Conservation (phyloP, 2,329 filamentous ascomycete genomes). For the Aspergillus transmontanensis region DNA sequence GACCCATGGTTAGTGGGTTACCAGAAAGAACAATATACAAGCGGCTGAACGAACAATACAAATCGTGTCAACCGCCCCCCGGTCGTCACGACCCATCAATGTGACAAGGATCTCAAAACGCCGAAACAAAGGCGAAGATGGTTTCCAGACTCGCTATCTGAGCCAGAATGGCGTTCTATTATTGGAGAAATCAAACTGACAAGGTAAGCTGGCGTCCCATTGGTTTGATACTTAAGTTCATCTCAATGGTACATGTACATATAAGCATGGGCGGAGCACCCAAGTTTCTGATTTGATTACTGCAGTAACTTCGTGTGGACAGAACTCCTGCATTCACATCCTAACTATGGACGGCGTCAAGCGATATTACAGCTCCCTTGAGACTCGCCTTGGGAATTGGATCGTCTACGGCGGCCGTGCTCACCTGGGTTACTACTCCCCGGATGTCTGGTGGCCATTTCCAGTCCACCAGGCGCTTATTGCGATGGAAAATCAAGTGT, state of each 20-base stretch:
- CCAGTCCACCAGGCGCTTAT: constrained; percentile 46
- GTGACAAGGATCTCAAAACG: background rate
- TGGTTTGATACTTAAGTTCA: background rate
- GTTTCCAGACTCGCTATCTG: background rate
- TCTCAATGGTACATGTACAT: background rate
- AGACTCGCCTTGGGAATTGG: constrained; percentile 27
- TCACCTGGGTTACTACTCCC: constrained; percentile 53
- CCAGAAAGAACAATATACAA: background rate
- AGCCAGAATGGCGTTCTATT: no score
- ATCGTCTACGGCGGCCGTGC: constrained; percentile 48
- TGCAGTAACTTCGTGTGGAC: background rate
- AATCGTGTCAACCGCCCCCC: background rate
- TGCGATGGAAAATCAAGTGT: constrained; percentile 55
- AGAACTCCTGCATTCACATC: no score
- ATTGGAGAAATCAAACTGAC: no score
- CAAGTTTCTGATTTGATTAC: background rate
- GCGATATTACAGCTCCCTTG: constrained; percentile 11
- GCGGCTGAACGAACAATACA: background rate
- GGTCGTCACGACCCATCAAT: background rate
- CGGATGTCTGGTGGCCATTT: constrained; percentile 51
- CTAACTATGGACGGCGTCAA: constrained; percentile 6
- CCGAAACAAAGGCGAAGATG: background rate
- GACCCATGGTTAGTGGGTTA: background rate
- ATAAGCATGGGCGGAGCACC: background rate
- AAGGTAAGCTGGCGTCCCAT: no score